Conservation (phyloP, 345 rosid species). For the Cardiospermum halicacabum region DNA sequence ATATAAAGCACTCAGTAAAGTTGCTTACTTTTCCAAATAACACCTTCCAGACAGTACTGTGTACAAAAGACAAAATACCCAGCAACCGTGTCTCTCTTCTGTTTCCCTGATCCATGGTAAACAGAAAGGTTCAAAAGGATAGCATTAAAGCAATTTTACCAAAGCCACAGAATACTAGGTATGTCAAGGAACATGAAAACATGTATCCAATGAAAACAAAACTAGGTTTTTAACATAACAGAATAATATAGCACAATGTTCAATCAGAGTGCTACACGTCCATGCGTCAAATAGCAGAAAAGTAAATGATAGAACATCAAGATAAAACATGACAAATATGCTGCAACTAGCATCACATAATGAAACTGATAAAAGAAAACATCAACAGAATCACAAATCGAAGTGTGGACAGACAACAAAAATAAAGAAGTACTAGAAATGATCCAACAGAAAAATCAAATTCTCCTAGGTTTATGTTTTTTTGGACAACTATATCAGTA, state of each 20-base stretch:
- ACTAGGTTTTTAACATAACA: neutral
- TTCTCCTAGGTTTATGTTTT: too few relatives aligned
- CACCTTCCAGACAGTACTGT: slow-evolving; percentile 97
- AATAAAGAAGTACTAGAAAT: neutral
- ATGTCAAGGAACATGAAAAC: neutral
- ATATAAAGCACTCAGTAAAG: neutral
- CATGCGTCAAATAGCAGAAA: neutral
- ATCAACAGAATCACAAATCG: neutral
- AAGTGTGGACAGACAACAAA: neutral
- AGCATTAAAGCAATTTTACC: neutral
- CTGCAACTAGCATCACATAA: neutral
- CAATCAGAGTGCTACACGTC: neutral
- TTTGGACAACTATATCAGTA: too few relatives aligned
- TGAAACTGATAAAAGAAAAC: neutral
- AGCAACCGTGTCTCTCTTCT: slow-evolving; percentile 91
- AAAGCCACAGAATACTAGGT: neutral
- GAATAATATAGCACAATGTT: neutral
- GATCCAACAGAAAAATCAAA: neutral
- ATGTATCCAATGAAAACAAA: neutral
- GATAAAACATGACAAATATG: neutral
- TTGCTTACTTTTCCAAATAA: slow-evolving; percentile 78
- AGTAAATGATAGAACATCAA: neutral
- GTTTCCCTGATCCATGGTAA: slow-evolving; percentile 59
- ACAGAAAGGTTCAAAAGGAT: neutral
- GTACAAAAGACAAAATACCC: slow-evolving; percentile 89